Conservation (phyloP, 331 rosid species). For the Malus hybrid region DNA sequence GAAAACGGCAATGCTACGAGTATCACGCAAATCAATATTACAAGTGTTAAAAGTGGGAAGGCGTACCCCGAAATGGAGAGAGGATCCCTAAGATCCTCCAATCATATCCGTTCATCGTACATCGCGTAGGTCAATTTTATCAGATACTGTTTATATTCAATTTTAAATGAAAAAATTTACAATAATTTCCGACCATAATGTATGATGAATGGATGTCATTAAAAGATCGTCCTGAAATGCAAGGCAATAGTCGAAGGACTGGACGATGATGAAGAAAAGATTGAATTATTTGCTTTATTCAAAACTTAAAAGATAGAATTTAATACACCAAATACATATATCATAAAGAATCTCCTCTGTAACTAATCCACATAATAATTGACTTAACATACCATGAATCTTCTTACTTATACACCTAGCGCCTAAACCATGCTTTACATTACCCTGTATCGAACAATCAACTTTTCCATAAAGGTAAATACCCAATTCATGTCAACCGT, state of each 20-base stretch:
- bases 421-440: slow-evolving; percentile 28
- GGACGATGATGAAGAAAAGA: background rate
- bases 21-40: background rate
- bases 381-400: background rate
- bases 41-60: background rate
- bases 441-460: background rate
- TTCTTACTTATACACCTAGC: background rate
- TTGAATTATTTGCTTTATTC: background rate
- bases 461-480: slow-evolving; percentile 18
- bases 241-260: too few relatives aligned
- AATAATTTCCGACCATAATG: too few relatives aligned
- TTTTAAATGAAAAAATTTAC: too few relatives aligned
- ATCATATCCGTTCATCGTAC: too few relatives aligned
- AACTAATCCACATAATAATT: background rate
- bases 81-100: too few relatives aligned
- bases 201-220: too few relatives aligned
- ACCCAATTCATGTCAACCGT: slow-evolving; percentile 16
- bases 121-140: too few relatives aligned
- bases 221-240: too few relatives aligned
- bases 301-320: background rate
- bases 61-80: background rate
- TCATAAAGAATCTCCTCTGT: background rate
- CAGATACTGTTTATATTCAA: too few relatives aligned
- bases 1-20: too few relatives aligned
- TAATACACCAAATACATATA: slow-evolving; percentile 2